Evolutionary conservation across 225 moss, liverwort and hornwort genomes (phyloP), one percentile per base, ranked within the genome.

Genomic region (Bryoerythrophyllum caledonicum): DNA sequence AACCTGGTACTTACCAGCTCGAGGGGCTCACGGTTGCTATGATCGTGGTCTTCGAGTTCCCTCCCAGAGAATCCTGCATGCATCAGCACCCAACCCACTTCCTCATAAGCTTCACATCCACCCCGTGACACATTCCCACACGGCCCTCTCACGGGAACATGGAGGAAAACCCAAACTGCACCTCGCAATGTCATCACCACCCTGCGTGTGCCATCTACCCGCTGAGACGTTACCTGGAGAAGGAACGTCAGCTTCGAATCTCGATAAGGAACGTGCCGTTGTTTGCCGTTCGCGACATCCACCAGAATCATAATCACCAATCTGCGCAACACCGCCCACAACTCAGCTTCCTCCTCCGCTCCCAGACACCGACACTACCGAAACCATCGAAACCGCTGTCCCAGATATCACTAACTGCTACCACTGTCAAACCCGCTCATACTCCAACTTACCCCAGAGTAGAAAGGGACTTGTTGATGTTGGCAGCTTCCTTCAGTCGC

Each of bases 241-340:
- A 97, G 90, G 74, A 94, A 94, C 0, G 97, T 97, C 35, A 97
- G 90, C 83, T 97, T 97, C 0, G 97, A 97, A 72, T 97, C 97
- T 27, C 97, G 83, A 64, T 97, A 97, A 11, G 97, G 97, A 64
- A 97, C 97, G 58, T 97, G 97, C 8, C 97, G 88, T 80, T 90
- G 94, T 77, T 90, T 97, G 34, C 94, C 94, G 77, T 97, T 94
- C 0, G 94, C 96, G 21, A 97, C 94, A 70, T 97, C 94, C 11
- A 94, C 97, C 63, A 97, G 73, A 76, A 93, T 93, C 97, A 94
- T 97, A 30, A 97, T 97, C 17, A 97, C 97, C 80, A 97, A 67
- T 73, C 97, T 97, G 94, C 79, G 60, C 19, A 13, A 58, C 5
- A 72, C 4, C 43, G 44, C 9, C 9, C 7, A 43, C 2, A 49